These are phyloP conservation scores for Neofusicoccum sp. DNA, from an alignment of 2,329 filamentous ascomycete species.

Conservation along the genomic window DNA sequence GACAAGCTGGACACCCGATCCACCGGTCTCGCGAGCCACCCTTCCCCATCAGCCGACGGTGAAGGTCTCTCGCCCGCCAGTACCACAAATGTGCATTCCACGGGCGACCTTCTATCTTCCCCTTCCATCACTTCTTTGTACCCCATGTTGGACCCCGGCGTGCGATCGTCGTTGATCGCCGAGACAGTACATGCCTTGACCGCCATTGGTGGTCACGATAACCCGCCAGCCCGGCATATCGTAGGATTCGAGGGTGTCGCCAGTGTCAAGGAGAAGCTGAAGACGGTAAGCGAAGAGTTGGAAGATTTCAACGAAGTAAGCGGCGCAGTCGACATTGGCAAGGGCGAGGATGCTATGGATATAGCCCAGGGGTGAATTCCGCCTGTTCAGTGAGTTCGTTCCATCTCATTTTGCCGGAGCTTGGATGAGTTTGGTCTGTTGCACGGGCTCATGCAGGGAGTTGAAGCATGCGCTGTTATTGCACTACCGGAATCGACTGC, in stretches of 20 bases:
- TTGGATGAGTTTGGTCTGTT: not conserved
- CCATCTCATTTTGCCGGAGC: not conserved
- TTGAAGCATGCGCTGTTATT: no score
- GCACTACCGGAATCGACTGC: no score
- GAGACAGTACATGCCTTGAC: conserved; percentile 91
- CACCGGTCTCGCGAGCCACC: conserved; percentile 28
- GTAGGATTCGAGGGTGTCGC: conserved; percentile 86
- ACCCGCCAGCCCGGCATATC: conserved; percentile 91
- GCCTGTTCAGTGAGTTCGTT: conserved; percentile 5
- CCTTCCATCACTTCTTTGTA: conserved; percentile 67
- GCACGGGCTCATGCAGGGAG: not conserved
- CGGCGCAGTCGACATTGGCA: conserved; percentile 73
- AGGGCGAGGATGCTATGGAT: conserved; percentile 24
- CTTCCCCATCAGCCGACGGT: conserved; percentile 2
- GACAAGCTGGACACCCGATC: conserved; percentile 64
- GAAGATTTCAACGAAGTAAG: conserved; percentile 96
- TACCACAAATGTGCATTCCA: conserved; percentile 30
- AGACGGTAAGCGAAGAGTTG: conserved; percentile 92
- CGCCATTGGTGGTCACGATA: conserved; percentile 92
- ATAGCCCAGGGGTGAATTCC: conserved; percentile 8
- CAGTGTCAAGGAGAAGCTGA: conserved; percentile 92
- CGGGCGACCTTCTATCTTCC: conserved; percentile 50
- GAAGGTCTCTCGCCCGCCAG: conserved; percentile 26
- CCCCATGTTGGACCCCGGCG: conserved; percentile 66
- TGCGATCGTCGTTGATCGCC: conserved; percentile 74